These are phyloP conservation scores for Tolypocladium ophioglossoides DNA, from an alignment of 2,329 filamentous ascomycete species.

Conservation along the genomic window DNA sequence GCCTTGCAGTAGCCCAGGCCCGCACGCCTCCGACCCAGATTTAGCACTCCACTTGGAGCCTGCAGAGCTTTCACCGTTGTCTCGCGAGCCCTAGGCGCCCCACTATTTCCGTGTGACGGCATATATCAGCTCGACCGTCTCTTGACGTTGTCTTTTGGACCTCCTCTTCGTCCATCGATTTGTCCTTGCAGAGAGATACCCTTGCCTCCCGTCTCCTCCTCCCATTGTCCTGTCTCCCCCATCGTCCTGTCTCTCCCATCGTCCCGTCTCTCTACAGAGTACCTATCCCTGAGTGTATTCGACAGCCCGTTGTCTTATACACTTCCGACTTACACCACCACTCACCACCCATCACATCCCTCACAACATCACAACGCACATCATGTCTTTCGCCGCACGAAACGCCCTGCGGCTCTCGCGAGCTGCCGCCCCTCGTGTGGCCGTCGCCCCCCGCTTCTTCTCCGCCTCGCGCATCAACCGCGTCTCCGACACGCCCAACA, in stretches of 20 bases:
- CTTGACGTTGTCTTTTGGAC: background rate
- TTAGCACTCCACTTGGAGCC: background rate
- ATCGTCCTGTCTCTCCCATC: no score
- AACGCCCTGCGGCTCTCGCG: slow-evolving; percentile 23
- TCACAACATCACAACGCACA: slow-evolving; percentile 5
- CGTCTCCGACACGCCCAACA: slow-evolving; percentile 29
- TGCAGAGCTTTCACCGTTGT: background rate
- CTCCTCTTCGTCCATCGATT: background rate
- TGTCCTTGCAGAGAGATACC: background rate
- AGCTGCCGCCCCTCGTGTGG: slow-evolving; percentile 15
- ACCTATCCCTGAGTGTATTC: background rate
- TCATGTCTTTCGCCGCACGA: slow-evolving; percentile 24
- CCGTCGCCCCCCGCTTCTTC: slow-evolving; percentile 19
- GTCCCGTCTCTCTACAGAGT: background rate
- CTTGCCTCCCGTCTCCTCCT: background rate
- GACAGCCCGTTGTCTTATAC: background rate
- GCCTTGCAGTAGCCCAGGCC: background rate
- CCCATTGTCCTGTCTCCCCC: no score
- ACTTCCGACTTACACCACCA: background rate
- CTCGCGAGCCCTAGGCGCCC: background rate
- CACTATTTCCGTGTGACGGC: background rate
- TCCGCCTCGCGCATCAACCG: slow-evolving; percentile 18
- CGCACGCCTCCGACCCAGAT: background rate
- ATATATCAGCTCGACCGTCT: background rate
- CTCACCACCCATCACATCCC: background rate